Base-by-base conservation (phyloP, 73 alveolate species). In the Paramecium sexaurelia region DNA sequence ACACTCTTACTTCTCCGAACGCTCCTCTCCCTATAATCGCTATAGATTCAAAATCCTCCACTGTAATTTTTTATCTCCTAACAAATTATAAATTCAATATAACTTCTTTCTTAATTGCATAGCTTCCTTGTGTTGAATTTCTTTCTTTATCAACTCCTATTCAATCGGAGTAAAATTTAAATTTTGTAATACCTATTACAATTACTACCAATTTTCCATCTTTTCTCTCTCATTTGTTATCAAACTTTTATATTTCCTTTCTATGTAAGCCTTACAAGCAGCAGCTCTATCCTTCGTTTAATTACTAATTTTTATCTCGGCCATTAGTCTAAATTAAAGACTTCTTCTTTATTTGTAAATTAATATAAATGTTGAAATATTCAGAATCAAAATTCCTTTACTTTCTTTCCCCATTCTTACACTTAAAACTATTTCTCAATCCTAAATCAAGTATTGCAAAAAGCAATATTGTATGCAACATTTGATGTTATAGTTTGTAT, bases 11-110 rank as follows among this genome's bases (percentile, higher is more conserved):
- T 85, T 94, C 97, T 5, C 97, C 97, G 57, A 94, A 94, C 0
- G 97, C 97, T 6, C 97, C 97, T 94, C 95, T 92, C 13, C 98
- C 97, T 7, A 94, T 94, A 13, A 94, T 94, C 5, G 95, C 69
- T 41, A 92, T 88, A 36, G 95, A 93, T 55, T 94, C 97, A 55
- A 94, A 94, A 56, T 94, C 97, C 1, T 55, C 35, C 61, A 83
- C 84, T 29, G 95, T 75, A n/a, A 94, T 55, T 85, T 92, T 94
- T 86, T 92, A 69, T 40, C 97, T 35, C 85, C 94, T 69, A 27
- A 5, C 13, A 55, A 3, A 55, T 29, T 22, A 39, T 26, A 26
- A 0, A 27, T 17, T 51, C 13, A 51, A 13, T 33, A 33, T 15
- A 27, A 92, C 95, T 86, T 73, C 68, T 92, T 92, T 92, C 96